Evolutionary conservation across 2,329 filamentous ascomycete species (phyloP), one percentile per base, ranked within the genome.

Genomic region (Trichoderma koningii): DNA sequence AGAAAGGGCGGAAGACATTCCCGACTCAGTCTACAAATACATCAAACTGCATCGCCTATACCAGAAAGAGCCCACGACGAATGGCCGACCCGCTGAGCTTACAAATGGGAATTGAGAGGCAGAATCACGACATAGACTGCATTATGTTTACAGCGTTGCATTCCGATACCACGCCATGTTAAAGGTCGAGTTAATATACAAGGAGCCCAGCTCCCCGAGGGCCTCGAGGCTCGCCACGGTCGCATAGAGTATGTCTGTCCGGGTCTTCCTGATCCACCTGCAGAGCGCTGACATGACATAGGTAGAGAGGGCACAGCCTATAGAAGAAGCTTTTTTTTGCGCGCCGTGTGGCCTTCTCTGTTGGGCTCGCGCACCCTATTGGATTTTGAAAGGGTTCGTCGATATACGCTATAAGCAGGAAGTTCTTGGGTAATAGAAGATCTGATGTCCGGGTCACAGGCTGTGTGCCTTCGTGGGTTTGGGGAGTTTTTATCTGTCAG

Each of bases 1-100:
- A 68, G 89, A 93, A 86, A 92, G 89, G 69, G 89, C 93, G 47
- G 84, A 89, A 68, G 93, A 92, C 73, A 72, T 85, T 44, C 89
- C 90, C 0, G 83, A 87, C 42, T 85, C 86, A 1, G 90, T 93
- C 47, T 89, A 90, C 63, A 80, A 88, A 65, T 90, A 91, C 72
- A 90, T 91, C 68, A 82, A 87, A 64, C 78, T 87, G 66, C 82
- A 90, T 69, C 79, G 80, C 48, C 76, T 91, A 12, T 91, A 89
- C 71, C 78, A 64, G 44, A 63, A 47, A 45, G 12, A 55, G 7
- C 48, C 59, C 59, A 38, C 42, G 5, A 3, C 50, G 3, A 47
- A 53, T 17, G 41, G 47, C 6, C 44, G 21, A 12, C 50, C 42
- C 19, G n/a, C 28, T 38, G 50, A 63, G 28, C 45, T 47, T 9